Base-by-base conservation (phyloP, 2,329 filamentous ascomycete genomes). In the Penicillium sp. region DNA sequence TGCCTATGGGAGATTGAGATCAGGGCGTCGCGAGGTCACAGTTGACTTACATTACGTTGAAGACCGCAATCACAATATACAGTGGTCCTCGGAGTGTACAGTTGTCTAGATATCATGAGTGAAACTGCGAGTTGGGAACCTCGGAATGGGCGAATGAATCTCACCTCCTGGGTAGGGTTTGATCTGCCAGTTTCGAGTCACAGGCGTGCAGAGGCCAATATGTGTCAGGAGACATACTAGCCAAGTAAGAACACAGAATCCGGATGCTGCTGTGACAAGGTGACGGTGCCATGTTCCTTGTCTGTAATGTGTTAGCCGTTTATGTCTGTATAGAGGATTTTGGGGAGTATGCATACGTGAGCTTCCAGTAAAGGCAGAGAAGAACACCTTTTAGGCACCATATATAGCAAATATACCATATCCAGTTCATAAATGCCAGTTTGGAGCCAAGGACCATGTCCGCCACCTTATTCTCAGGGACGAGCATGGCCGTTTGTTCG, bases 301-400 rank as follows among this genome's bases (percentile, higher is more conserved):
- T 44, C 64, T 67, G 14, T 48, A 10, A 22, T 5, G 6, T 24
- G 16, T 40, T 21, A 48, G 42, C 38, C 13, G 7, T n/a, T 13
- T 11, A 16, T 18, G 14, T 14, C n/a, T n/a, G n/a, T 22, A 13
- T 18, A 7, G 7, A 24, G 18, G n/a, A 38, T 36, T n/a, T 22
- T 14, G 40, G 22, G 2, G 4, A 16, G 2, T 24, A 45, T 32
- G 59, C 63, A 16, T 57, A 66, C 65, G 65, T 66, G 44, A 69
- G 54, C 49, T 67, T 68, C 56, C 63, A 62, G 48, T 70, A 72
- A 5, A 72, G 61, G 40, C 63, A 65, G 10, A 72, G 56, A 5
- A 72, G 54, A n/a, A 72, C 65, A 2, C 61, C 66, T 44, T 72
- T 72, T 22, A 71, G 47, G 27, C 55, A 65, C 69, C 69, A 72